Evolutionary conservation across 73 alveolate species (phyloP).

Genomic region (Tetrahymena borealis): DNA sequence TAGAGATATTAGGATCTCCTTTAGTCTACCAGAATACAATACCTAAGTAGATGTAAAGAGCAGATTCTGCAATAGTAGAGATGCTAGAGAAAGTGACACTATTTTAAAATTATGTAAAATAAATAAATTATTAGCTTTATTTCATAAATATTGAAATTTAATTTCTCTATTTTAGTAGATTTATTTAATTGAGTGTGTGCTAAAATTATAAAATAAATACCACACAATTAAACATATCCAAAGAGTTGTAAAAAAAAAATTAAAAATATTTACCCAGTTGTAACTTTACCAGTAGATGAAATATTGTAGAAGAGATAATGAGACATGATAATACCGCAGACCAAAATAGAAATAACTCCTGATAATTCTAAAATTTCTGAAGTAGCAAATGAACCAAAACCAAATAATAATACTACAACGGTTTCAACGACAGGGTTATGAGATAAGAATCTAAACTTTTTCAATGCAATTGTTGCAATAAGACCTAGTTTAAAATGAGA

Average conservation of each 20-base stretch:
- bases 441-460: conserved; percentile 41
- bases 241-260: background rate
- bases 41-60: conserved; percentile 21
- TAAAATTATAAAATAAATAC: too few relatives aligned
- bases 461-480: conserved; percentile 45
- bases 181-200: too few relatives aligned
- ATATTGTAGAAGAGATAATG: conserved; percentile 87
- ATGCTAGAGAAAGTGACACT: conserved; percentile 16
- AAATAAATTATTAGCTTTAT: too few relatives aligned
- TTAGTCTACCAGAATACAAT: conserved; percentile 11
- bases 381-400: conserved; percentile 73
- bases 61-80: conserved; percentile 18
- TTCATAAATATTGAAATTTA: too few relatives aligned
- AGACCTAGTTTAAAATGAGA: conserved; percentile 28
- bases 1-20: background rate
- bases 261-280: conserved; percentile 6
- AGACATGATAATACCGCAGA: conserved; percentile 85
- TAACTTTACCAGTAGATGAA: conserved; percentile 30
- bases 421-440: conserved; percentile 76
- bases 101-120: too few relatives aligned
- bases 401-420: conserved; percentile 72
- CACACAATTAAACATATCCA: too few relatives aligned
- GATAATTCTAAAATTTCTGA: conserved; percentile 81
- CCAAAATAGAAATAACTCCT: conserved; percentile 86
- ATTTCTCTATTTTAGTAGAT: too few relatives aligned